Conservation (phyloP, 140 eudicot species). For the Cichorium intybus region DNA sequence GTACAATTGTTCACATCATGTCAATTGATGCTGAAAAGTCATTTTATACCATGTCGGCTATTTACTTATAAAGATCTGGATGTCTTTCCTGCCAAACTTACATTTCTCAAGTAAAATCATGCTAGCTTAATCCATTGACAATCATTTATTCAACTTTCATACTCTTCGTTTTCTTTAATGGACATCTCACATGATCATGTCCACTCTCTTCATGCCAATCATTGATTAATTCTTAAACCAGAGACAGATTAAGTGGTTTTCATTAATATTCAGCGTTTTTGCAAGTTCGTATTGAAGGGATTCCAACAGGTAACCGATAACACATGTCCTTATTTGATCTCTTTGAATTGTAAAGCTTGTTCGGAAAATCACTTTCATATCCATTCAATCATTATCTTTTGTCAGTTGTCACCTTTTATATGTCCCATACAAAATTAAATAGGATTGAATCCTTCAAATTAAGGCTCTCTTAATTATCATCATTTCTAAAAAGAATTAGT, state of each 20-base stretch:
- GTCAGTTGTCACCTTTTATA: background rate
- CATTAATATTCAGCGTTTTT: too few relatives aligned
- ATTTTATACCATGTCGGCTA: background rate
- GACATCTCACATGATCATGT: slow-evolving; percentile 20
- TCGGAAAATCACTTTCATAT: slow-evolving; percentile 15
- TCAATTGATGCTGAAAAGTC: background rate
- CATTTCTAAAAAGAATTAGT: too few relatives aligned
- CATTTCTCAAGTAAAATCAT: background rate
- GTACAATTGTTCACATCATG: background rate
- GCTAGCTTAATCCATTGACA: background rate
- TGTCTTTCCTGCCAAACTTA: slow-evolving; percentile 6
- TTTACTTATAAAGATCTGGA: background rate
- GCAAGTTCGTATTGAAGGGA: background rate
- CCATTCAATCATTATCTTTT: background rate
- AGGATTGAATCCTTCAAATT: background rate
- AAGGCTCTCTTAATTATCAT: background rate
- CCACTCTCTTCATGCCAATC: slow-evolving; percentile 15
- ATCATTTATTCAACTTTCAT: background rate
- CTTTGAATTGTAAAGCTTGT: background rate
- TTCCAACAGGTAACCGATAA: background rate
- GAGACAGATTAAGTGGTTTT: background rate
- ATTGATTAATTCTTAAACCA: slow-evolving; percentile 10
- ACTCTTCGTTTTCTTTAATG: background rate
- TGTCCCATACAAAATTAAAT: background rate
- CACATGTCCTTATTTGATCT: background rate